phyloP scores from a whole-genome alignment of 352 stramenopile species.

The Phytophthora pistaciae region DNA sequence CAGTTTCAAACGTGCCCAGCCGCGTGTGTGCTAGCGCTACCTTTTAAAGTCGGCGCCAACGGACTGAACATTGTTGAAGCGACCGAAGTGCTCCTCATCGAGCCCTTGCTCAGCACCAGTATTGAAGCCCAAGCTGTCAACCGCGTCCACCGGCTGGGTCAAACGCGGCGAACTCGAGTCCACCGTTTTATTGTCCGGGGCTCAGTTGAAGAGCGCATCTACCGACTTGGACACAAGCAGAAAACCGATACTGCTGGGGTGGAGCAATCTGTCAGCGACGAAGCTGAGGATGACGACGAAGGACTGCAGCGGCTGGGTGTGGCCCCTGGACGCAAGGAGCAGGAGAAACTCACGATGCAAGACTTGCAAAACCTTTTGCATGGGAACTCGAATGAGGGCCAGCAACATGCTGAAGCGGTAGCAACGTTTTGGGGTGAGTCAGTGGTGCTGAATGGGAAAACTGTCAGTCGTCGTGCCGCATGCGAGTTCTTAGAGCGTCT shows the following conservation, averaged over 20 bases:
- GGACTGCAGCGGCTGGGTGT: constrained; percentile 36
- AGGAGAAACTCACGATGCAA: constrained; percentile 65
- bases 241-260: background rate
- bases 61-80: constrained; percentile 94
- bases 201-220: constrained; percentile 92
- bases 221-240: constrained; percentile 38
- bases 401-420: background rate
- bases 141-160: constrained; percentile 92
- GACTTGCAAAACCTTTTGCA: constrained; percentile 58
- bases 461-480: constrained; percentile 37
- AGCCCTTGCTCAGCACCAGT: constrained; percentile 88
- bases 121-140: constrained; percentile 92
- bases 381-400: constrained; percentile 15
- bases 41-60: constrained; percentile 91
- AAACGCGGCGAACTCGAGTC: constrained; percentile 84
- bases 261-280: constrained; percentile 5
- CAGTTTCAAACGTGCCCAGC: constrained; percentile 61
- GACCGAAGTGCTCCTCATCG: constrained; percentile 93
- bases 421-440: constrained; percentile 56
- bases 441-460: constrained; percentile 50
- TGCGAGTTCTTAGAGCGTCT: constrained; percentile 50
- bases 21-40: constrained; percentile 75
- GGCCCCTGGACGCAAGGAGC: constrained; percentile 54
- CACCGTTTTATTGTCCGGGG: constrained; percentile 91
- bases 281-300: constrained; percentile 32